Evolutionary conservation across 768 basidiomycete species (phyloP), one percentile per base, ranked within the genome.

Genomic region (Leucosporidium creatinivorum): DNA sequence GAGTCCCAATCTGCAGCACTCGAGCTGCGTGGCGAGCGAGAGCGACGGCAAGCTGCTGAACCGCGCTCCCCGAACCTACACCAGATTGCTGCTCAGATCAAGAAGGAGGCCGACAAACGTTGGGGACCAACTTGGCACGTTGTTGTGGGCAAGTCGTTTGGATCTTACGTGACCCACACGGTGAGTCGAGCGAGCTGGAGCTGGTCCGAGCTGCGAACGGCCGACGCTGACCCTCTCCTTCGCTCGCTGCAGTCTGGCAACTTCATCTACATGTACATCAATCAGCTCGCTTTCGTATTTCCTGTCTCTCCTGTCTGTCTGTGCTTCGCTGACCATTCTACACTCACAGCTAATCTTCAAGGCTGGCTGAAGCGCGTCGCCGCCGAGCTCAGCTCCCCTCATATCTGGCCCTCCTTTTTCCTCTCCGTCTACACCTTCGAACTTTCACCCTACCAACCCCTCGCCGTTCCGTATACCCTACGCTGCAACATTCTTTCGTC

Each of bases 221-320:
- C 19, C 8, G 57, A 3, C 19, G 54, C 62, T 49, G 23, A 25
- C 17, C 19, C 87, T 79, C 62, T n/a, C 52, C 28, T 12, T 65
- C 50, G 31, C 25, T 15, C 23, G 10, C 25, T 57, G 44, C 93
- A 97, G 84, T 94, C 92, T 72, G 93, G 93, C 79, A 89, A 96
- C 78, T 98, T 98, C 81, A 93, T 98, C 81, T 98, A 98, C 84
- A 94, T 94, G 81, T 97, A 94, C 82, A 83, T 98, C 77, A 92
- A 91, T 65, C 81, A 87, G 47, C 86, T 93, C 75, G 93, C 93
- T 68, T 86, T 97, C 80, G 87, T 97, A 79, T 86, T 62, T 23
- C 19, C 2, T 9, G 12, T 1, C 39, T 5, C 18, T 25, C 3
- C n/a, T 17, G 0, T 1, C 17, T 36, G 9, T 26, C n/a, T 5